Percentiles rank a stretch among this genome's conserved stretches.
phyloP scores from a whole-genome alignment of 257 asterid species.

The Eucommia ulmoides region DNA sequence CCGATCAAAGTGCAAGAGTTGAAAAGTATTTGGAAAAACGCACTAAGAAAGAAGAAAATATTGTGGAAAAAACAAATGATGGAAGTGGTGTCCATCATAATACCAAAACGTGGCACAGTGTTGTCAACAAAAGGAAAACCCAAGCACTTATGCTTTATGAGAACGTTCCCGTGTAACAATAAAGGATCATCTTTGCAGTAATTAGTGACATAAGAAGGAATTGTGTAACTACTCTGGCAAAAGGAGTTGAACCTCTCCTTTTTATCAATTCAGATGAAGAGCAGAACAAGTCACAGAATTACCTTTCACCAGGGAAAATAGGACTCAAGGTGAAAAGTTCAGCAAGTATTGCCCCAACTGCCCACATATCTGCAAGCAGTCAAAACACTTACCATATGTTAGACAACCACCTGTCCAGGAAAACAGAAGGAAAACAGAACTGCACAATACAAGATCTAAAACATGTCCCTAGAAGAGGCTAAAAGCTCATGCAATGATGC shows the following conservation, averaged over 20 bases:
- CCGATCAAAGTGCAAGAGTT: not conserved
- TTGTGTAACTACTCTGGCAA: no score
- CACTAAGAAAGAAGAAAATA: not conserved
- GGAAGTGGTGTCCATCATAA: not conserved
- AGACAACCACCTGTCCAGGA: no score
- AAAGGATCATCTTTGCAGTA: no score
- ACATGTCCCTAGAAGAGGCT: no score
- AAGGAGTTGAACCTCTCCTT: not conserved
- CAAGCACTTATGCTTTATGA: not conserved
- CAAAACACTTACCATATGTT: no score
- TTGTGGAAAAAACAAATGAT: not conserved
- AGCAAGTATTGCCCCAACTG: conserved; percentile 90
- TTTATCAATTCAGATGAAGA: conserved; percentile 1
- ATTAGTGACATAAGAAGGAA: no score
- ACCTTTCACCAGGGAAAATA: conserved; percentile 97
- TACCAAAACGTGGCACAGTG: not conserved
- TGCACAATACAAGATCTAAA: no score
- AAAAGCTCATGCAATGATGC: no score
- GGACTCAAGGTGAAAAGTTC: conserved; percentile 88
- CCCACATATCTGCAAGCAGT: conserved; percentile 81
- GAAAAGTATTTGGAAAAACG: not conserved
- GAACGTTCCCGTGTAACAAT: no score
- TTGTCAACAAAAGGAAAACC: not conserved
- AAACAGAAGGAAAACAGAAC: no score
- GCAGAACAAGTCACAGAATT: conserved; percentile 15